Percentiles rank a stretch among this genome's conserved stretches.
Evolutionary conservation across 805 yeast species (phyloP).

Genomic region (Phaffomyces antillensis): DNA sequence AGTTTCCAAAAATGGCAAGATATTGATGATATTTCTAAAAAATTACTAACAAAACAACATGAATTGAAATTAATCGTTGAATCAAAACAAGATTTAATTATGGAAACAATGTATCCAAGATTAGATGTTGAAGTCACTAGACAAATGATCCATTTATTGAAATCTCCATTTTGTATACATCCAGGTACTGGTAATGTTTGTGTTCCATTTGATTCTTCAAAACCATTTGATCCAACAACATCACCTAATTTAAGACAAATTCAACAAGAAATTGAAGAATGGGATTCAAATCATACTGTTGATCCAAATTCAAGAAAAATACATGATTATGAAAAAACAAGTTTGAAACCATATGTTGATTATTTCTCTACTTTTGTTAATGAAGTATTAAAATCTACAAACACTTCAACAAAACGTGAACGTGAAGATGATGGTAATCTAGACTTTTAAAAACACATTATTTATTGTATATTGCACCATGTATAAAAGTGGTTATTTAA

Average conservation of each 20-base stretch:
- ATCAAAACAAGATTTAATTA: constrained; percentile 74
- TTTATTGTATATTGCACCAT: neutral
- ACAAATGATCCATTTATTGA: constrained; percentile 83
- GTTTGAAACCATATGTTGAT: constrained; percentile 64
- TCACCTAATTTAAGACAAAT: constrained; percentile 71
- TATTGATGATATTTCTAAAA: constrained; percentile 44
- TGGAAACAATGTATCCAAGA: constrained; percentile 82
- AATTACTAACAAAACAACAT: constrained; percentile 29
- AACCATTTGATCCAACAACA: constrained; percentile 65
- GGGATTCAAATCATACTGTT: constrained; percentile 27
- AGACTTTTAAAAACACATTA: constrained; percentile 9
- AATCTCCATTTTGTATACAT: constrained; percentile 95
- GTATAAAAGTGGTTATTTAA: neutral
- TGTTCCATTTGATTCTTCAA: constrained; percentile 57
- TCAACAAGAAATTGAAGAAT: constrained; percentile 54
- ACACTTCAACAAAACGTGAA: constrained; percentile 29
- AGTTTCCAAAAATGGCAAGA: constrained; percentile 75
- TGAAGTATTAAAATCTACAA: constrained; percentile 49
- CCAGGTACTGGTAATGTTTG: constrained; percentile 95
- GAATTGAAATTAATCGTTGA: constrained; percentile 48
- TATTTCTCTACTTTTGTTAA: constrained; percentile 58
- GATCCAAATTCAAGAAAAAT: constrained; percentile 13
- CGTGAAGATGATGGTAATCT: constrained; percentile 26
- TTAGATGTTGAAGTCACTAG: constrained; percentile 89
- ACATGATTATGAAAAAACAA: constrained; percentile 53